phyloP scores from a whole-genome alignment of 805 yeast species.

The Candida corydali region DNA sequence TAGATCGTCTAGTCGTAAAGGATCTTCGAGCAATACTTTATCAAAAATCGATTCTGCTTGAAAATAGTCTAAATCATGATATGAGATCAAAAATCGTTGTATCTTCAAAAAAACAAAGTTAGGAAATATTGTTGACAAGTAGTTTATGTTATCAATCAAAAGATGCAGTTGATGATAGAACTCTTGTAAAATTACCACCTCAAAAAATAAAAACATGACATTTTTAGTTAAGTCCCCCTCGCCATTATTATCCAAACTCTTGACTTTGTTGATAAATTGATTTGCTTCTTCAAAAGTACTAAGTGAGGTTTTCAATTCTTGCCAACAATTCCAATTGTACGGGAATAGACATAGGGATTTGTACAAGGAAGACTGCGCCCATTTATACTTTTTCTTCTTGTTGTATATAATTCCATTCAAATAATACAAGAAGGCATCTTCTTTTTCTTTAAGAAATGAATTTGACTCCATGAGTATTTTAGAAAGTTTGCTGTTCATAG shows the following conservation, averaged over 20 bases:
- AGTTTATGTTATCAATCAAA: conserved; percentile 46
- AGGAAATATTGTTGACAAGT: conserved; percentile 58
- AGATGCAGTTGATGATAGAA: conserved; percentile 65
- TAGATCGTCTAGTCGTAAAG: conserved; percentile 83
- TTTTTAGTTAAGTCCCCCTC: conserved; percentile 17
- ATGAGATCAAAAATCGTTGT: conserved; percentile 78
- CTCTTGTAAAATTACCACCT: conserved; percentile 68
- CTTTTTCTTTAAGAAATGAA: conserved; percentile 24
- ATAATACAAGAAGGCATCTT: conserved; percentile 62
- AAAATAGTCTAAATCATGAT: conserved; percentile 80
- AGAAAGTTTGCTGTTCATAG: conserved; percentile 28
- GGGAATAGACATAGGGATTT: conserved; percentile 68
- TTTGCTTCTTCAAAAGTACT: conserved; percentile 59
- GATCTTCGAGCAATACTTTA: conserved; percentile 66
- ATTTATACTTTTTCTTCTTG: conserved; percentile 54
- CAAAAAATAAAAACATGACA: conserved; percentile 51
- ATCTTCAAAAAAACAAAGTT: conserved; percentile 67
- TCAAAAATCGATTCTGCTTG: conserved; percentile 81
- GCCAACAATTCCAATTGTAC: conserved; percentile 93
- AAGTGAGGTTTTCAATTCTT: conserved; percentile 64
- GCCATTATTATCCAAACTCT: conserved; percentile 11
- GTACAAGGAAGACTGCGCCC: conserved; percentile 60
- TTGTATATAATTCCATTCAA: conserved; percentile 65
- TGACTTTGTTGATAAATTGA: conserved; percentile 32
- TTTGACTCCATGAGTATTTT: conserved; percentile 40